Base-by-base conservation (phyloP, 371 early-diverging fungal species). In the Mortierella sp. region DNA sequence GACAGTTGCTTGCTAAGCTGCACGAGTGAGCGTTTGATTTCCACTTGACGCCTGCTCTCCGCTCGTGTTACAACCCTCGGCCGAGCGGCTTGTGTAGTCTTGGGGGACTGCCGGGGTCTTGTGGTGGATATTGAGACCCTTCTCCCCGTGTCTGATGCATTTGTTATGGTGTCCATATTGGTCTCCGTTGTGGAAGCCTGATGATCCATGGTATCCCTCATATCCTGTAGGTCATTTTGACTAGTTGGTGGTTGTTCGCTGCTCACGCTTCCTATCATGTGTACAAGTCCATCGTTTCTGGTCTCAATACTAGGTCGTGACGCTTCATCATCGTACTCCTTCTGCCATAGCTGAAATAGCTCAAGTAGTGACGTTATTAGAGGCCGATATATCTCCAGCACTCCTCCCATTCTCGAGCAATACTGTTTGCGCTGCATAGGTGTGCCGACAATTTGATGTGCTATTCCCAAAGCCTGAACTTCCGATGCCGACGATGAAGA, bases 1-100 rank as follows among this genome's bases (percentile, higher is more conserved):
- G 85, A 49, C 13, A 89, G 65, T 9, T 78, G 63, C 37, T 73
- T 71, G n/a, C 87, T 86, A 29, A 81, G 56, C n/a, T 60, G 50
- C 21, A 74, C 65, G 10, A 78, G 54, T 0, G 63, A 52, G 41
- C 52, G 51, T 45, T 76, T 71, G 43, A 78, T 46, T 9, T 59
- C 78, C 9, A 45, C 6, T 19, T 60, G 46, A 25, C 63, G 71
- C 31, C 71, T 78, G 22, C 52, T 57, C 44, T 71, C 67, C 3
- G 60, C 49, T 22, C 78, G 70, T 3, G 80, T 71, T 22, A 59
- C 44, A 17, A 76, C 39, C 25, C 57, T 31, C 3, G 64, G 40
- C 16, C 72, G 57, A 25, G 51, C 34, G 21, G 37, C 21, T 1
- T 56, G 57, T 19, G 60, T 28, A 22, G 29, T 51, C 24, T 60